Conservation (phyloP, 257 asterid species). For the Solanum ossicruentum region DNA sequence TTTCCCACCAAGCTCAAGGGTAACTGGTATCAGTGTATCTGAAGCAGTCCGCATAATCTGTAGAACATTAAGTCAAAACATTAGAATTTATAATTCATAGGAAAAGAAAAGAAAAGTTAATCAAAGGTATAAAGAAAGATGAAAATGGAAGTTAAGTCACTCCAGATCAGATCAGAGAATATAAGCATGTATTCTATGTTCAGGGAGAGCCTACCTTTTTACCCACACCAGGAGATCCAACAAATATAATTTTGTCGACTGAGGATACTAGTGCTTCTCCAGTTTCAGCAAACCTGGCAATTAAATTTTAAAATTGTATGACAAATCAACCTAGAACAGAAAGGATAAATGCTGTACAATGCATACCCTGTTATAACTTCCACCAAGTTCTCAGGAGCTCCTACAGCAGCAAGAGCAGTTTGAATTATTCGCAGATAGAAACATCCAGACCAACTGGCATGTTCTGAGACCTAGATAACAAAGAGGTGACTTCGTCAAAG, state of each 20-base stretch:
- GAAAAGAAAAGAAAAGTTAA: neutral
- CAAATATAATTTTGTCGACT: slow-evolving; percentile 88
- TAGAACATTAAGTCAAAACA: slow-evolving; percentile 1
- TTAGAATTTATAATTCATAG: neutral
- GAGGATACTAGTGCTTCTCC: slow-evolving; percentile 94
- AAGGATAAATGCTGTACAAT: neutral
- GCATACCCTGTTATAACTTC: slow-evolving; percentile 97
- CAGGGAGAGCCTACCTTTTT: slow-evolving; percentile 51
- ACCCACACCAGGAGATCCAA: slow-evolving; percentile 98
- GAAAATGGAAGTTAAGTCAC: neutral
- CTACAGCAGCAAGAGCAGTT: slow-evolving; percentile 90
- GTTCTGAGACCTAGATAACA: slow-evolving; percentile 73
- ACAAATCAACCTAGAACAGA: slow-evolving; percentile 1
- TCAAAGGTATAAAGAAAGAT: neutral
- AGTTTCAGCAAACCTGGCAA: slow-evolving; percentile 91
- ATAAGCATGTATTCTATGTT: neutral
- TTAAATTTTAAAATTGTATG: slow-evolving; percentile 5
- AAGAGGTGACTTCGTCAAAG: slow-evolving; percentile 3
- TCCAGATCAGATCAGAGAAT: neutral
- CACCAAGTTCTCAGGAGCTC: slow-evolving; percentile 98
- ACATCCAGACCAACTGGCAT: slow-evolving; percentile 99
- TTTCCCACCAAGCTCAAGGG: slow-evolving; percentile 98
- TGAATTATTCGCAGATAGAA: slow-evolving; percentile 87
- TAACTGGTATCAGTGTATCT: slow-evolving; percentile 78
- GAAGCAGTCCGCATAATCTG: slow-evolving; percentile 95